phyloP scores from a whole-genome alignment of 139 green algal genomes.

The Pleodorina starrii region DNA sequence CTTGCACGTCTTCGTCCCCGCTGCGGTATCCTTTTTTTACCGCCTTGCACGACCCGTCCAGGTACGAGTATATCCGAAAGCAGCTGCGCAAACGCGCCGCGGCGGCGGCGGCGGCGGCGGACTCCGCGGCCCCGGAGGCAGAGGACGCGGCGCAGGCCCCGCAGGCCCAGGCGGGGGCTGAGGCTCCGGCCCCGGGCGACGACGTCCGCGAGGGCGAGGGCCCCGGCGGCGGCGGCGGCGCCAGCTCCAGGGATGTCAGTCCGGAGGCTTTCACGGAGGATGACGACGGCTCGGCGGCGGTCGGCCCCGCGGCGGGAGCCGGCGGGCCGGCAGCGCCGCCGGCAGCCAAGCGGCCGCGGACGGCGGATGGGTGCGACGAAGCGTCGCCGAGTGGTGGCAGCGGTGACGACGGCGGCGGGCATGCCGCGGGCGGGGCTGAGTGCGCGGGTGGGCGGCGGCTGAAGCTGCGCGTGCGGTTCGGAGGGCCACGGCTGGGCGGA shows the following conservation, averaged over 20 bases:
- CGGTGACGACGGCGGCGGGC: not conserved
- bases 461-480: not conserved
- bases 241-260: slow-evolving; percentile 16
- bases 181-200: not conserved
- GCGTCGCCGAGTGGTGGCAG: not conserved
- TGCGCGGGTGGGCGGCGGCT: not conserved
- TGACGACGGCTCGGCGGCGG: not conserved
- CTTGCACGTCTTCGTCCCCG: too few relatives aligned
- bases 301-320: not conserved
- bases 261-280: not conserved
- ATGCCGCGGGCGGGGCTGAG: not conserved
- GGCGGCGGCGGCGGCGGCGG: not conserved
- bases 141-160: not conserved
- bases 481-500: not conserved
- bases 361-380: not conserved
- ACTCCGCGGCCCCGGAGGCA: not conserved
- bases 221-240: not conserved
- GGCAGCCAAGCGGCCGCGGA: not conserved
- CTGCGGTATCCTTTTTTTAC: too few relatives aligned
- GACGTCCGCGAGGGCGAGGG: not conserved
- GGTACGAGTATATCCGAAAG: slow-evolving; percentile 43
- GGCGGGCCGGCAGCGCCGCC: not conserved
- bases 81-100: not conserved
- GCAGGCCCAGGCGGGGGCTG: not conserved
- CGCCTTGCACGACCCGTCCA: too few relatives aligned